These are phyloP conservation scores for Aspergillus hiratsukae DNA, from an alignment of 2,329 filamentous ascomycete genomes.

Conservation along the genomic window DNA sequence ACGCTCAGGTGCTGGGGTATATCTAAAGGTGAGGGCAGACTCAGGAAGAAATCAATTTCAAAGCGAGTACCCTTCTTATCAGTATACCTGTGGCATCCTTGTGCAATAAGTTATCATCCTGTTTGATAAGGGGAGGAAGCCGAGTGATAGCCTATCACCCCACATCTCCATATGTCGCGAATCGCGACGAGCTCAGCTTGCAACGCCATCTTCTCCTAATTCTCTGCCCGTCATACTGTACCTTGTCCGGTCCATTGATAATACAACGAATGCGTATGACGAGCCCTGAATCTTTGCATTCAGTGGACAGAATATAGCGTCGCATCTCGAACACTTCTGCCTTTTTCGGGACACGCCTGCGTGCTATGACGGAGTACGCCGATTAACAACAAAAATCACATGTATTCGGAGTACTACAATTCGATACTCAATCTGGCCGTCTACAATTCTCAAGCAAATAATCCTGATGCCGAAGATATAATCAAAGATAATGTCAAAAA, in stretches of 20 bases:
- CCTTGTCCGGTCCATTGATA: background rate
- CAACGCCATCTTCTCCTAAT: background rate
- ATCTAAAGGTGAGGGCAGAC: background rate
- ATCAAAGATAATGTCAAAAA: background rate
- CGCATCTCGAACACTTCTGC: too few species aligned
- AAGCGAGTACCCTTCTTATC: background rate
- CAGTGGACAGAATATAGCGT: background rate
- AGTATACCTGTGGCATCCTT: background rate
- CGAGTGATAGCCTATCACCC: background rate
- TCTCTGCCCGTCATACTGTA: background rate
- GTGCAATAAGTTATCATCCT: background rate
- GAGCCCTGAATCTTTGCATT: background rate
- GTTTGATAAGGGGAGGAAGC: background rate
- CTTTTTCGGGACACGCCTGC: background rate
- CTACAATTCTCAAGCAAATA: background rate
- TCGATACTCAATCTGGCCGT: background rate
- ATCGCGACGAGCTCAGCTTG: too few species aligned
- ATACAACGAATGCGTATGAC: background rate
- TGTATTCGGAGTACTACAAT: too few species aligned
- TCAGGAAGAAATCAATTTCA: background rate
- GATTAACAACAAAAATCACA: background rate
- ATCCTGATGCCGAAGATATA: background rate
- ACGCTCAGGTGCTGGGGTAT: background rate
- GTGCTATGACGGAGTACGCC: background rate
- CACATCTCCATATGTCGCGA: background rate